phyloP scores from a whole-genome alignment of 345 rosid genomes.

The Eucalyptus polybractea region DNA sequence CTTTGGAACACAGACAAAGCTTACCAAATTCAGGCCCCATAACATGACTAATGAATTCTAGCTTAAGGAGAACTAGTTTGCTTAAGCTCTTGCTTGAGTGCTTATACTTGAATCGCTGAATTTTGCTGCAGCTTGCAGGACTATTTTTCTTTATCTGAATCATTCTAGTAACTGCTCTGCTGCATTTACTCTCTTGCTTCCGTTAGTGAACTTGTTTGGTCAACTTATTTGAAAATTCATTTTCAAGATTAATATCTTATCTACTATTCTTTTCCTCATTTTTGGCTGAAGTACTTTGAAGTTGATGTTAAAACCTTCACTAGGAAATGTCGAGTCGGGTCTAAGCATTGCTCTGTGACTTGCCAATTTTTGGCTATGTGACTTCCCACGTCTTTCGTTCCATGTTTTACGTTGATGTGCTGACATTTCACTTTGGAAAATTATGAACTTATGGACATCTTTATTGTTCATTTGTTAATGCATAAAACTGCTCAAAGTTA shows the following conservation, averaged over 20 bases:
- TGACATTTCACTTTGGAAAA: not conserved
- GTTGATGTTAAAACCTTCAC: not conserved
- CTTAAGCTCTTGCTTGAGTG: not conserved
- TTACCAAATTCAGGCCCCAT: not conserved
- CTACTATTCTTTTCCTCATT: not conserved
- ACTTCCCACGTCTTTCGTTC: not conserved
- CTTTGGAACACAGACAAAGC: not conserved
- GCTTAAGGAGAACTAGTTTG: not conserved
- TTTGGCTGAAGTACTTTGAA: not conserved
- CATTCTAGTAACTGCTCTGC: not conserved
- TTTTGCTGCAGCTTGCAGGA: not conserved
- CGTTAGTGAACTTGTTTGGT: not conserved
- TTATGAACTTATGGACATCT: not conserved
- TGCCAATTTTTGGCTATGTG: not conserved
- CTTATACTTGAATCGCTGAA: not conserved
- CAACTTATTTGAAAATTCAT: not conserved
- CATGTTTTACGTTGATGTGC: not conserved
- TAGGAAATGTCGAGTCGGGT: not conserved
- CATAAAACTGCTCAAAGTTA: not conserved
- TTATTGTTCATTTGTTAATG: not conserved
- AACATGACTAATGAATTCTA: not conserved
- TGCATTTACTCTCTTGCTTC: not conserved
- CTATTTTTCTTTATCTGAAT: not conserved
- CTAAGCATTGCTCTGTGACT: not conserved
- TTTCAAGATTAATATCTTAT: not conserved